Conservation (phyloP, 23 red algal genomes). For the Chondrus crispus region DNA sequence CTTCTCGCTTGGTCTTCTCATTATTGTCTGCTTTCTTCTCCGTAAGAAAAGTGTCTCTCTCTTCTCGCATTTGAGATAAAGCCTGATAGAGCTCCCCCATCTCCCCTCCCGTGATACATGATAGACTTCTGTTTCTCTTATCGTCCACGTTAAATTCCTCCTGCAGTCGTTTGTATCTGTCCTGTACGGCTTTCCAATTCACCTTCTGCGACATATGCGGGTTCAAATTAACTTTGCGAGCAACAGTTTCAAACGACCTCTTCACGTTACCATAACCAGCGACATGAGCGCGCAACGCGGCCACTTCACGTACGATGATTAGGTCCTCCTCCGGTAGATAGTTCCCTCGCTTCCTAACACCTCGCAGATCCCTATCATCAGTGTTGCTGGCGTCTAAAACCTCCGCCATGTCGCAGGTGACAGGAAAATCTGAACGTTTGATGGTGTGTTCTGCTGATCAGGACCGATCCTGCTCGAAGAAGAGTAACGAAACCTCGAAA, state of each 20-base stretch:
- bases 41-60: background rate
- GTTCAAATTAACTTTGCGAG: background rate
- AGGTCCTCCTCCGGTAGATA: background rate
- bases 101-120: background rate
- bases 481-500: background rate
- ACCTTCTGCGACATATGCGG: background rate
- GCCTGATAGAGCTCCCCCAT: background rate
- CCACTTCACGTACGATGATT: background rate
- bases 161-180: background rate
- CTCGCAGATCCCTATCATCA: background rate
- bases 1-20: background rate
- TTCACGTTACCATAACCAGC: background rate
- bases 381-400: background rate
- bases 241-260: background rate
- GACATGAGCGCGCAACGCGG: background rate
- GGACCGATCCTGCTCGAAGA: too few relatives aligned
- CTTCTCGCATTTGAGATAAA: background rate
- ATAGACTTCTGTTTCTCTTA: background rate
- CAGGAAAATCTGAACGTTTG: background rate
- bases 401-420: background rate
- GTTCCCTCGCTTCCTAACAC: background rate
- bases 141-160: background rate
- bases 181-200: background rate
- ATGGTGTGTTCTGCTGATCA: background rate
- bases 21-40: background rate